phyloP scores from a whole-genome alignment of 1,139 yeast species.

The Blastobotrys raffinosifermentans region DNA sequence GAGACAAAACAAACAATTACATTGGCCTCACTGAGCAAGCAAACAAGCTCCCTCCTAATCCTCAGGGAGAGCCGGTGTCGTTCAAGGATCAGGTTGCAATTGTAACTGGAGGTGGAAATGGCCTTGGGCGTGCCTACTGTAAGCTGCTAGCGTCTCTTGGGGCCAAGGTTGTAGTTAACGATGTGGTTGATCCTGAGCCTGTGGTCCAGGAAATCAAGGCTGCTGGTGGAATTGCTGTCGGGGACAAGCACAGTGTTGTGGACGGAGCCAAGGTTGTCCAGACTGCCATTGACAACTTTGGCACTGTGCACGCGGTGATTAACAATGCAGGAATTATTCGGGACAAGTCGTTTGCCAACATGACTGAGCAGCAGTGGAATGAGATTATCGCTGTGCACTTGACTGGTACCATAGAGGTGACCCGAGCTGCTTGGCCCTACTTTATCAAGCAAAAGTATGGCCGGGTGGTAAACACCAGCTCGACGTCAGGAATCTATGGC shows the following conservation, averaged over 20 bases:
- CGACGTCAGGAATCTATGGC: slow-evolving; percentile 96
- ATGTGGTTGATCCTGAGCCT: slow-evolving; percentile 61
- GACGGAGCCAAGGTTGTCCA: slow-evolving; percentile 73
- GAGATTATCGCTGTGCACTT: slow-evolving; percentile 78
- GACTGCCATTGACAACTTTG: slow-evolving; percentile 72
- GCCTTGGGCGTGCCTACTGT: slow-evolving; percentile 91
- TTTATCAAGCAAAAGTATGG: slow-evolving; percentile 75
- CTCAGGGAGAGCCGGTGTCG: slow-evolving; percentile 53
- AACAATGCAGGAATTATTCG: slow-evolving; percentile 95
- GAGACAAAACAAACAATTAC: slow-evolving; percentile 40
- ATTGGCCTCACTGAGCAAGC: slow-evolving; percentile 32
- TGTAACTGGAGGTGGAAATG: slow-evolving; percentile 94
- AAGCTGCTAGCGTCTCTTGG: slow-evolving; percentile 80
- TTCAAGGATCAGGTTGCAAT: slow-evolving; percentile 81
- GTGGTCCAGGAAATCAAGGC: slow-evolving; percentile 73
- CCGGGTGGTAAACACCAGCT: slow-evolving; percentile 78
- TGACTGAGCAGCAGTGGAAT: slow-evolving; percentile 82
- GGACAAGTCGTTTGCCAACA: slow-evolving; percentile 81
- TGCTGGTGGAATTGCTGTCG: slow-evolving; percentile 81
- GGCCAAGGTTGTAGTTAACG: slow-evolving; percentile 93
- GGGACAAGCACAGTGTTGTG: slow-evolving; percentile 79
- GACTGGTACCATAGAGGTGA: slow-evolving; percentile 71
- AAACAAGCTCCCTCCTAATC: slow-evolving; percentile 35
- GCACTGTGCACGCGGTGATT: slow-evolving; percentile 77
- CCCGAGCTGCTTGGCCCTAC: slow-evolving; percentile 91